Base-by-base conservation (phyloP, 805 yeast genomes). In the Candida krabiensis region DNA sequence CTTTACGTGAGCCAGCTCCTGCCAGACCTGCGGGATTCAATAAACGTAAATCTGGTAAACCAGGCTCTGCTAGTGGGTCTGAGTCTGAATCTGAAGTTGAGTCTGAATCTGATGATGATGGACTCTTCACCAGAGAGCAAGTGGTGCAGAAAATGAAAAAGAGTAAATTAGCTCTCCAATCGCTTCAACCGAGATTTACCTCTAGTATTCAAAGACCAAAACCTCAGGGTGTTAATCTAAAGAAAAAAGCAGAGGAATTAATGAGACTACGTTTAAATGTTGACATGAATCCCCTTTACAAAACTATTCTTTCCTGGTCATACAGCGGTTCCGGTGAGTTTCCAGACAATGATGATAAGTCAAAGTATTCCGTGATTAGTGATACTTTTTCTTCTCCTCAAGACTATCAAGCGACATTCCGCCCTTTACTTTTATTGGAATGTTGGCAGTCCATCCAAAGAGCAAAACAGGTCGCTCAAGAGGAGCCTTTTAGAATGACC, bases 381-480 rank as follows among this genome's bases (percentile, higher is more conserved):
- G 79, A 79, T 47, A 52, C 62, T 2, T 93, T 86, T 54, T 40
- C 52, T 0, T 65, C 75, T 35, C 79, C 80, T 4, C 67, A 64
- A n/a, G 88, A 84, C 3, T 93, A 95, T 54, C 75, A 75, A 33
- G 66, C 69, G 24, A 70, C 76, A 1, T 83, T 87, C 60, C 86
- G 82, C 48, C 99, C 99, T 0, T 68, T 93, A 29, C 65, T 93
- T 30, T 64, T 90, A 56, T 63, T 91, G 28, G 99, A 93, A 63
- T 86, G 96, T 46, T 95, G 98, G 97, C 96, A 90, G 54, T 84
- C 87, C 0, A 75, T 93, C 19, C 83, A 80, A 47, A 72, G 86
- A 4, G 79, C 93, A 0, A 80, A 84, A 45, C 78, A 77, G 34
- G 77, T 85, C 13, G 64, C 67, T 12, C 75, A 74, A 8, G 75